Conservation (phyloP, 1,139 yeast species). For the Diutina scorzettiae region DNA sequence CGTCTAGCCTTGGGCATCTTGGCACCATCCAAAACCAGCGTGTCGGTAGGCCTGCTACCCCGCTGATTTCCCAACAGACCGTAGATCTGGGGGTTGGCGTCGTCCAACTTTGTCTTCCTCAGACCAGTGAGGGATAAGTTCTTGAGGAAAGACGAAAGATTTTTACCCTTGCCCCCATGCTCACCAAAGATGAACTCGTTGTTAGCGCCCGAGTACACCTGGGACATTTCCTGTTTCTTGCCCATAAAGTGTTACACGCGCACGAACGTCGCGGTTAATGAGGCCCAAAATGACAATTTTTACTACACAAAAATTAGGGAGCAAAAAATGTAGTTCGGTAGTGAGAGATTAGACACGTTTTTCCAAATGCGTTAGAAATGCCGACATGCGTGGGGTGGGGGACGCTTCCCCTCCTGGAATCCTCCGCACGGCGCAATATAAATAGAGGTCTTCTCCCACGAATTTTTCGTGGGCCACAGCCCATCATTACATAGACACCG, state of each 20-base stretch:
- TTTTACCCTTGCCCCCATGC: constrained; percentile 56
- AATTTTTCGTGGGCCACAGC: too few species aligned
- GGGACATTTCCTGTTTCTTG: constrained; percentile 47
- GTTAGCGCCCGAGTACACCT: constrained; percentile 33
- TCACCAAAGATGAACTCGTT: constrained; percentile 60
- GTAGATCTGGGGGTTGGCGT: constrained; percentile 28
- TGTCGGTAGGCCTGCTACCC: constrained; percentile 5
- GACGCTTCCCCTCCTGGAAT: too few species aligned
- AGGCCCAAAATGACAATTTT: too few species aligned
- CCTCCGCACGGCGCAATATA: too few species aligned
- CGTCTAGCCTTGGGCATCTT: not conserved
- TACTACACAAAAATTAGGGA: too few species aligned
- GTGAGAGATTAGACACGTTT: too few species aligned
- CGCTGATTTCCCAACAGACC: constrained; percentile 17
- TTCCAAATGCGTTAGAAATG: too few species aligned
- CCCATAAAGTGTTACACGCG: not conserved
- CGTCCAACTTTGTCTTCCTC: constrained; percentile 13
- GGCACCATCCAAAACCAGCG: not conserved
- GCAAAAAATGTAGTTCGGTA: too few species aligned
- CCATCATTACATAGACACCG: too few species aligned
- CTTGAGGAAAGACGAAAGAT: constrained; percentile 45
- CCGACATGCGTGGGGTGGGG: too few species aligned
- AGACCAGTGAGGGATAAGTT: constrained; percentile 29
- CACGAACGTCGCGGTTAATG: constrained; percentile 2
- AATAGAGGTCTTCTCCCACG: too few species aligned